Conservation (phyloP, 257 asterid species). For the Nicotiana paniculata region DNA sequence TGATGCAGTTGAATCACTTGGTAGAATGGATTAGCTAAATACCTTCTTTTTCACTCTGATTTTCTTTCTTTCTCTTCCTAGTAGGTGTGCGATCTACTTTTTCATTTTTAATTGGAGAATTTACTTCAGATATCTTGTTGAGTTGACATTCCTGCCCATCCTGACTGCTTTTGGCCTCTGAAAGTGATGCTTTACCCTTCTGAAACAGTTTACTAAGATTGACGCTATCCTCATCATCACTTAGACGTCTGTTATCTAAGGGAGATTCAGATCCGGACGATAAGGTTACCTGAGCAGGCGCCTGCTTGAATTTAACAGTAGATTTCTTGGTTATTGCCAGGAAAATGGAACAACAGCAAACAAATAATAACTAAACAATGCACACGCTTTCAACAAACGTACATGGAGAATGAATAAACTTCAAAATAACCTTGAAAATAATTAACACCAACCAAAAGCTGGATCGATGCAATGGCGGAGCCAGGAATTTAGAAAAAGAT, state of each 20-base stretch:
- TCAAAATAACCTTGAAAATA: not conserved
- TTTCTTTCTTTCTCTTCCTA: slow-evolving; percentile 14
- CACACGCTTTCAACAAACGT: not conserved
- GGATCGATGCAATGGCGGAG: too few relatives aligned
- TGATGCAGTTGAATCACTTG: not conserved
- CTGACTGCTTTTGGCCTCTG: not conserved
- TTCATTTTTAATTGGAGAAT: slow-evolving; percentile 4
- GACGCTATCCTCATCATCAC: slow-evolving; percentile 13
- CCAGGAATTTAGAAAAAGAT: too few relatives aligned
- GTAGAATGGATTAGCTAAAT: not conserved
- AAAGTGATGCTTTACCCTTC: not conserved
- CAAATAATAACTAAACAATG: not conserved
- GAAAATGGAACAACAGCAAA: not conserved
- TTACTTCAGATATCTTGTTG: not conserved
- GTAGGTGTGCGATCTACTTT: not conserved
- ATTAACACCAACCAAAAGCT: not conserved
- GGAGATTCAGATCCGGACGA: slow-evolving; percentile 6
- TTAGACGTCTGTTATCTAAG: not conserved
- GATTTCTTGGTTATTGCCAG: not conserved
- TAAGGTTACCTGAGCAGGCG: not conserved
- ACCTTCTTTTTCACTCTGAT: slow-evolving; percentile 8
- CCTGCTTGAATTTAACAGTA: not conserved
- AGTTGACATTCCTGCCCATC: not conserved
- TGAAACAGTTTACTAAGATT: slow-evolving; percentile 11
- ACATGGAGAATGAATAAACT: not conserved